Evolutionary conservation across 73 alveolate genomes (phyloP).

Genomic region (Uronychia setigera): DNA sequence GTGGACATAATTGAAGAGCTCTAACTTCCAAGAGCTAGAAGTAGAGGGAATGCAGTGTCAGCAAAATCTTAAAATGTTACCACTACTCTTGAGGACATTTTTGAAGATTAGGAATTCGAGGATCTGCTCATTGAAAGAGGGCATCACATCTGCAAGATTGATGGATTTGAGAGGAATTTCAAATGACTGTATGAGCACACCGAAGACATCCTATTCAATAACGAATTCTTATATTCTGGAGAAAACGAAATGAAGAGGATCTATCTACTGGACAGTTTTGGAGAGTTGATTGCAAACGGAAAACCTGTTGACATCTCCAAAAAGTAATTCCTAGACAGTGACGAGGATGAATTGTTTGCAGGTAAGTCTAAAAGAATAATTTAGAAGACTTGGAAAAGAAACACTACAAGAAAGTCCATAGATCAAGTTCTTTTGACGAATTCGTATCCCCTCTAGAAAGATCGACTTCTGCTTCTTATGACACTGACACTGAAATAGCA

Average conservation of each 20-base stretch:
- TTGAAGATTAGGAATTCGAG: neutral
- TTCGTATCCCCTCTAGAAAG: too few relatives aligned
- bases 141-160: conserved; percentile 9
- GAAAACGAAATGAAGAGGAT: neutral
- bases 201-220: neutral
- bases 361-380: neutral
- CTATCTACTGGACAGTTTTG: neutral
- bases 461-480: too few relatives aligned
- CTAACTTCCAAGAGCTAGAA: neutral
- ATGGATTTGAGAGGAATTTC: conserved; percentile 2
- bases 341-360: neutral
- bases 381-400: neutral
- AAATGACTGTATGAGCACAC: neutral
- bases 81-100: too few relatives aligned
- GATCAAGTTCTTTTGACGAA: too few relatives aligned
- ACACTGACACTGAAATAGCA: too few relatives aligned
- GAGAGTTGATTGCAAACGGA: neutral
- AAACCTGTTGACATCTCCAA: neutral
- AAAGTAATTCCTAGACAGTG: neutral
- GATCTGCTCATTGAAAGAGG: conserved; percentile 12
- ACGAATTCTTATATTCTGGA: neutral
- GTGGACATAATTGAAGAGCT: neutral
- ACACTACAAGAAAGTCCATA: too few relatives aligned
- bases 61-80: too few relatives aligned
- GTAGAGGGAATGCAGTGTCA: neutral